Base-by-base conservation (phyloP, 495 filamentous ascomycete genomes). In the Collariella sp. region DNA sequence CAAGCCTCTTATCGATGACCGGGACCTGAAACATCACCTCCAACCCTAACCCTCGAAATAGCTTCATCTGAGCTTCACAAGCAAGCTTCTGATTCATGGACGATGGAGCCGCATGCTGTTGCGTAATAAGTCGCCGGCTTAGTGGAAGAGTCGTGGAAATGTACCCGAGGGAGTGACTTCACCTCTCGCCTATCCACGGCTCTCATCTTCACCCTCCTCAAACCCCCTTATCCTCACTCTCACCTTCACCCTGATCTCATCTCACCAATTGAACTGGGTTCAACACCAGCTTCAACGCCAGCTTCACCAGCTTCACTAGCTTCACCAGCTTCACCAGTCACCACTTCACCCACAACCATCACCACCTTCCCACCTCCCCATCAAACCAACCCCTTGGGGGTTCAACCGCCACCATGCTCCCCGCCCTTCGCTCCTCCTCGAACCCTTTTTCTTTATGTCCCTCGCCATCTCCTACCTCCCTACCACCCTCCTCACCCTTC, bases 391-490 rank as follows among this genome's bases (percentile, higher is more conserved):
- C n/a, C n/a, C n/a, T n/a, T n/a, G n/a, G n/a, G n/a, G n/a, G n/a
- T n/a, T n/a, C n/a, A n/a, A n/a, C n/a, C n/a, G n/a, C 16, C 38
- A 41, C 16, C 11, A 19, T 49, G 48, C 51, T 34, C 1, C 51
- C 34, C 31, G 39, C 46, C 7, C 50, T 56, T 26, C 18, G 65
- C 59, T 15, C 15, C 46, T 59, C 61, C 23, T 74, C 13, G 36
- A 52, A 46, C 76, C 76, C 13, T 70, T 69, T 61, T 19, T 46
- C 10, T 75, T 78, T 63, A 61, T 78, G 45, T 22, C 31, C 13
- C 2, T 65, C 11, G 67, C 73, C n/a, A 52, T 65, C 3, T 60
- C 61, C 48, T 70, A 55, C 60, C 61, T 76, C 3, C 74, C 73
- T 0, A 7, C 41, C 2, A 72, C 72, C 3, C 40, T 76, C 48